Evolutionary conservation across 2,329 filamentous ascomycete genomes (phyloP).

Genomic region (Teratosphaeria viscida): DNA sequence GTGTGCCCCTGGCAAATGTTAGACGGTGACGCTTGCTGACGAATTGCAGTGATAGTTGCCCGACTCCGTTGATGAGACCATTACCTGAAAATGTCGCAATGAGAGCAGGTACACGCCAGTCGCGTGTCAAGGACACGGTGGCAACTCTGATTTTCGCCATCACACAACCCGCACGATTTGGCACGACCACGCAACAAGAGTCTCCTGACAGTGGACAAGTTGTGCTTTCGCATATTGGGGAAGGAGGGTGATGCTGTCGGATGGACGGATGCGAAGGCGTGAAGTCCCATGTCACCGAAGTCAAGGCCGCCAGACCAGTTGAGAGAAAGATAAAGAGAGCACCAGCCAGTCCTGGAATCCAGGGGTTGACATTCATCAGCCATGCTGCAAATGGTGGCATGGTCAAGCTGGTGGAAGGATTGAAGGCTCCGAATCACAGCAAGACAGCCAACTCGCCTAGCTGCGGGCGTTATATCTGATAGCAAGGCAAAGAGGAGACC

Average conservation of each 20-base stretch:
- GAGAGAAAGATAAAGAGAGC: slow-evolving; percentile 8
- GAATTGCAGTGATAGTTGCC: slow-evolving; percentile 41
- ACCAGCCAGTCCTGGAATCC: slow-evolving; percentile 22
- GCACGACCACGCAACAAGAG: background rate
- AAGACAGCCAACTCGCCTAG: slow-evolving; percentile 20
- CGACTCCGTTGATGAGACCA: slow-evolving; percentile 13
- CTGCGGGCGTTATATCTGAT: slow-evolving; percentile 22
- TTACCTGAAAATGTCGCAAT: slow-evolving; percentile 21
- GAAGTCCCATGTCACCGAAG: slow-evolving; percentile 28
- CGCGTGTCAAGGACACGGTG: slow-evolving; percentile 19
- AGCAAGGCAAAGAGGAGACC: slow-evolving; percentile 21
- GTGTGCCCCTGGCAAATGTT: slow-evolving; percentile 29
- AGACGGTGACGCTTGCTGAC: slow-evolving; percentile 42
- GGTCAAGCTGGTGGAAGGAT: slow-evolving; percentile 19
- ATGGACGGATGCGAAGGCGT: background rate
- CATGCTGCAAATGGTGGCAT: slow-evolving; percentile 24
- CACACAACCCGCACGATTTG: background rate
- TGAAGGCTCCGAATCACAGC: slow-evolving; percentile 20
- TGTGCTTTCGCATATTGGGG: background rate
- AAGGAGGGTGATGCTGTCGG: background rate
- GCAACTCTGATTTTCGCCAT: slow-evolving; percentile 9
- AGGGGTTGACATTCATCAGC: slow-evolving; percentile 26
- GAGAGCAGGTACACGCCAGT: slow-evolving; percentile 23
- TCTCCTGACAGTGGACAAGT: background rate
- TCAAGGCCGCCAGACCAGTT: slow-evolving; percentile 8